Evolutionary conservation across 805 yeast species (phyloP).

Genomic region (Candida sithepensis): DNA sequence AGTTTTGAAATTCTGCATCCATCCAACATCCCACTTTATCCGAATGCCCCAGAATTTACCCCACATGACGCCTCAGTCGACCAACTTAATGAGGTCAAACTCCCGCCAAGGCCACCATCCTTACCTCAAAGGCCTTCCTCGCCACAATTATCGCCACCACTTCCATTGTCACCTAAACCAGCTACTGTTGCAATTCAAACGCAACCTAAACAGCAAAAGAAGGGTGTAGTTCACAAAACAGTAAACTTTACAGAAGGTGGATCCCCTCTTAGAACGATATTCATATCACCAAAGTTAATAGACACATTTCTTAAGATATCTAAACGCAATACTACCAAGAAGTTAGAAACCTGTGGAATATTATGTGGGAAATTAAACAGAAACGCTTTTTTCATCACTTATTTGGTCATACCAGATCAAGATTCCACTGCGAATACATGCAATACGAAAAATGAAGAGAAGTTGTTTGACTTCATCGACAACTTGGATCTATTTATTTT

Average conservation of each 20-base stretch:
- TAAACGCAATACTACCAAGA: constrained; percentile 41
- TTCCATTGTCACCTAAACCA: not conserved
- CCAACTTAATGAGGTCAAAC: not conserved
- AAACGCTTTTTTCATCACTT: constrained; percentile 61
- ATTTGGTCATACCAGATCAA: constrained; percentile 60
- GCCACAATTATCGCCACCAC: constrained; percentile 1
- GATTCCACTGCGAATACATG: constrained; percentile 62
- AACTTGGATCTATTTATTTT: constrained; percentile 53
- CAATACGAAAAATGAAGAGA: constrained; percentile 56
- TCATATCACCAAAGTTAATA: constrained; percentile 44
- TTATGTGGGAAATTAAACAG: constrained; percentile 58
- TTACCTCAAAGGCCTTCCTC: not conserved
- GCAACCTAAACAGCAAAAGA: not conserved
- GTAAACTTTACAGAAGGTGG: constrained; percentile 53
- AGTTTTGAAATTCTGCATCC: constrained; percentile 10
- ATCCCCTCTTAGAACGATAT: constrained; percentile 47
- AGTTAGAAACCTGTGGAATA: constrained; percentile 65
- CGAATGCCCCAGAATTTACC: constrained; percentile 14
- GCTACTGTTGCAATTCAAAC: not conserved
- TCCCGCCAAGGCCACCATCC: constrained; percentile 8
- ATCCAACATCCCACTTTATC: constrained; percentile 15
- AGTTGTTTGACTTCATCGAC: constrained; percentile 53
- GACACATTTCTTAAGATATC: constrained; percentile 44
- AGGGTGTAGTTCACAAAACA: constrained; percentile 33
- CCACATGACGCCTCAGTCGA: constrained; percentile 1